Percentiles rank a stretch among this genome's conserved stretches.
Evolutionary conservation across 345 rosid species (phyloP).

Genomic region (Euclidium syriacum): DNA sequence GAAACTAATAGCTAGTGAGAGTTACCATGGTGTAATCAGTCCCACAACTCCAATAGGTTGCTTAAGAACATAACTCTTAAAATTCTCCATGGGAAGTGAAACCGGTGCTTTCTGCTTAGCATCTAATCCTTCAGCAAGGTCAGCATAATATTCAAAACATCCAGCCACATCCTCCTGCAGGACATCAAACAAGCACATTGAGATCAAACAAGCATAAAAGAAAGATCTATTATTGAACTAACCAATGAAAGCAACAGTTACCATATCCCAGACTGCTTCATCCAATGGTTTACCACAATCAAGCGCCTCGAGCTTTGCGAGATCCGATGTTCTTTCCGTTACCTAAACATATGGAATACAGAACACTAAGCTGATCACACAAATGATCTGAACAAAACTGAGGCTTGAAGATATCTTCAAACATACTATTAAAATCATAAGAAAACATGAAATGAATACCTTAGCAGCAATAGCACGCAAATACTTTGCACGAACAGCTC

Average conservation of each 20-base stretch:
- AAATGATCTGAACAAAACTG: background rate
- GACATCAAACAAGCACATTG: slow-evolving; percentile 26
- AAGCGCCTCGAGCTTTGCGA: slow-evolving; percentile 77
- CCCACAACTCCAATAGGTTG: slow-evolving; percentile 96
- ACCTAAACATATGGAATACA: slow-evolving; percentile 38
- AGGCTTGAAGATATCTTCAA: background rate
- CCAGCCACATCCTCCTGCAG: slow-evolving; percentile 89
- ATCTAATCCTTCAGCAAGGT: slow-evolving; percentile 93
- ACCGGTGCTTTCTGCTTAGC: slow-evolving; percentile 77
- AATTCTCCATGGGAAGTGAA: slow-evolving; percentile 72
- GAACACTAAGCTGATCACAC: background rate
- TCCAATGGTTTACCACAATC: slow-evolving; percentile 92
- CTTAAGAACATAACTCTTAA: slow-evolving; percentile 62
- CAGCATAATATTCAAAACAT: slow-evolving; percentile 90
- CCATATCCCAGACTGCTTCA: slow-evolving; percentile 92
- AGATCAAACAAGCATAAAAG: background rate
- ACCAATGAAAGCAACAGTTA: slow-evolving; percentile 28
- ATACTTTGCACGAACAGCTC: slow-evolving; percentile 81
- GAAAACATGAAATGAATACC: slow-evolving; percentile 36
- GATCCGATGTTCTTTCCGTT: slow-evolving; percentile 56
- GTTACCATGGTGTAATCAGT: slow-evolving; percentile 83
- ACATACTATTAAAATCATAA: background rate
- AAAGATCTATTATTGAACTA: background rate
- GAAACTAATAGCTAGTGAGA: background rate
- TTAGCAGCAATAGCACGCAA: slow-evolving; percentile 96